Evolutionary conservation across 441 rosid genomes (phyloP), one percentile per base, ranked within the genome.

Genomic region (Adansonia grandidieri): DNA sequence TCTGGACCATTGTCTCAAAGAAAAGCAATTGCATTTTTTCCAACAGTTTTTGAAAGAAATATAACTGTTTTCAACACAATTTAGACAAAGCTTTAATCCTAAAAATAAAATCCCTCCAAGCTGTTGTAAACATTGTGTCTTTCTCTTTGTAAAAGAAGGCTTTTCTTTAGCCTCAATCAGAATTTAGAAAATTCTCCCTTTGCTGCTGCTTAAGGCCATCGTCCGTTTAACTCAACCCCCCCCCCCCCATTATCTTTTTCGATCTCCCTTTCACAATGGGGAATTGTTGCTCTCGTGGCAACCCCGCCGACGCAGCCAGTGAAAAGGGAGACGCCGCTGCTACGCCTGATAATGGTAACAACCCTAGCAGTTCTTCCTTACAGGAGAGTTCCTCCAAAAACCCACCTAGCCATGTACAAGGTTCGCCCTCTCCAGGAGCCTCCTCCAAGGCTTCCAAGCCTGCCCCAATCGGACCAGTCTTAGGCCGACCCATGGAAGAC

Each of bases 401-500:
- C 44, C 84, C 89, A 3, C 65, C 95, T 0, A 89, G 75, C 5
- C 58, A 19, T 54, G 19, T n/a, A 4, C n/a, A 71, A 75, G 70
- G 0, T 76, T 87, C 0, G 24, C 22, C 19, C 1, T 40, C 45
- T 42, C 45, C 45, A 0, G 45, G 45, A 0, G 45, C 77, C 89
- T 8, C 82, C 90, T n/a, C 81, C 68, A 68, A 0, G 73, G 80
- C 62, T 66, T 73, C 89, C 28, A 88, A 88, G 78, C 74, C 87
- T 0, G 82, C 90, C 2, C 87, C 91, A 3, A 84, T 88, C 0
- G 98, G 98, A 0, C 88, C 92, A 0, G 95, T 95, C 32, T 80
- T 95, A 53, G 96, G 97, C 60, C 87, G 99, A 2, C 99, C 98
- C 0, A 92, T 95, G 99, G 98, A 92, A 72, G 98, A 95, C 32